Evolutionary conservation across 306 rosid species (phyloP).

Genomic region (Lathyrus tuberosus): DNA sequence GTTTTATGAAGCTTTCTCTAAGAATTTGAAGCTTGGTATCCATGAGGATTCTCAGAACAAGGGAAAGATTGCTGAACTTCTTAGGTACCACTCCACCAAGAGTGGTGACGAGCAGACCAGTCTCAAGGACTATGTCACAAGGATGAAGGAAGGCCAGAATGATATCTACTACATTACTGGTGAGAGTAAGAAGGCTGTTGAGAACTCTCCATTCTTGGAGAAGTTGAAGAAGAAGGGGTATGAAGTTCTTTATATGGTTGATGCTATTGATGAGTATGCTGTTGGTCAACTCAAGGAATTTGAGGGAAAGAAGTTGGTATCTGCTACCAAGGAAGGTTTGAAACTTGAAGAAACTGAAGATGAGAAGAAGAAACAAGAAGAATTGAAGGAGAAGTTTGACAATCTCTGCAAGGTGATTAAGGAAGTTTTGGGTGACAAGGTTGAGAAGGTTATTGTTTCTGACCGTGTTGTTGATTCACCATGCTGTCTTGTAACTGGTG

Average conservation of each 20-base stretch:
- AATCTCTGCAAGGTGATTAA: conserved; percentile 83
- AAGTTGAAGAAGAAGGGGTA: conserved; percentile 80
- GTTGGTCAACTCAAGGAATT: conserved; percentile 84
- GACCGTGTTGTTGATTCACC: conserved; percentile 90
- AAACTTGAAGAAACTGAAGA: conserved; percentile 78
- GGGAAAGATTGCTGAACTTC: conserved; percentile 73
- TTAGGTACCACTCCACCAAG: conserved; percentile 86
- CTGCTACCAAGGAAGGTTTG: conserved; percentile 87
- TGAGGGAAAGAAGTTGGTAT: conserved; percentile 84
- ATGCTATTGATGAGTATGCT: conserved; percentile 88
- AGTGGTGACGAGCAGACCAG: conserved; percentile 88
- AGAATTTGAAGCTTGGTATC: conserved; percentile 83
- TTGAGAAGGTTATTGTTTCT: conserved; percentile 76
- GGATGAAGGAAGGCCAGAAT: conserved; percentile 90
- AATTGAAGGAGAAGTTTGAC: conserved; percentile 66
- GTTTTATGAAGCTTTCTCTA: conserved; percentile 83
- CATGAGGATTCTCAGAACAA: conserved; percentile 80
- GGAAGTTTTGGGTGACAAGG: conserved; percentile 82
- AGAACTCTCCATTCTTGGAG: conserved; percentile 86
- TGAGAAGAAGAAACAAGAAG: conserved; percentile 62
- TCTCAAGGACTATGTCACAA: conserved; percentile 79
- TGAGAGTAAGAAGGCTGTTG: conserved; percentile 87
- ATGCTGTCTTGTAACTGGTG: conserved; percentile 88
- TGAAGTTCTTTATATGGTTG: conserved; percentile 86
- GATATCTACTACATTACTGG: conserved; percentile 85